Percentiles rank a stretch among this genome's conserved stretches.
These are phyloP conservation scores for Amorphotheca resinae DNA, from an alignment of 495 filamentous ascomycete species.

Conservation along the genomic window DNA sequence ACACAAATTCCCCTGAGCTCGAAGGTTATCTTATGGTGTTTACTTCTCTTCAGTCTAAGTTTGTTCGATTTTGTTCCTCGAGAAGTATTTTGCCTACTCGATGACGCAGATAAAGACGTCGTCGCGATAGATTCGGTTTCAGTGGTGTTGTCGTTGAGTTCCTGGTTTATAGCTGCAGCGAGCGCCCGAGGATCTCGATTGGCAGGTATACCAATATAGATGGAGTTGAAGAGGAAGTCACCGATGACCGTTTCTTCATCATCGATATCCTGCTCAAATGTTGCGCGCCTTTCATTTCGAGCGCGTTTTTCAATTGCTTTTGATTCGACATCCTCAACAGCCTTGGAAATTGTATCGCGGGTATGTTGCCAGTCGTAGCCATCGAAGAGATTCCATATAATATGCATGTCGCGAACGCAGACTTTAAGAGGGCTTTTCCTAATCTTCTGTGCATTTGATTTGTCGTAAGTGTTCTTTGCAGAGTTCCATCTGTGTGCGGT, in stretches of 20 bases:
- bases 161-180: constrained; percentile 68
- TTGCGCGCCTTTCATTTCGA: constrained; percentile 28
- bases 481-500: constrained; percentile 73
- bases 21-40: constrained; percentile 88
- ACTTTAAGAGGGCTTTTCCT: constrained; percentile 61
- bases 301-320: constrained; percentile 61
- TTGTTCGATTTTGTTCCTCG: constrained; percentile 38
- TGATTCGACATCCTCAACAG: constrained; percentile 72
- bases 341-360: constrained; percentile 71
- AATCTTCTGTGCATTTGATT: constrained; percentile 47
- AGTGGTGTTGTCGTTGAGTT: constrained; percentile 73
- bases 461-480: constrained; percentile 55
- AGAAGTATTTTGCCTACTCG: constrained; percentile 35
- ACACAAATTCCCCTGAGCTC: constrained; percentile 78
- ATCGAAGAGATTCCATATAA: constrained; percentile 97
- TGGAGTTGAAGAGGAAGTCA: constrained; percentile 95
- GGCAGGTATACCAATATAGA: constrained; percentile 87
- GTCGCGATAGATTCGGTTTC: constrained; percentile 83
- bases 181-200: constrained; percentile 76
- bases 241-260: constrained; percentile 75
- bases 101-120: constrained; percentile 48
- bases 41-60: constrained; percentile 71
- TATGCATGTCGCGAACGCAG: constrained; percentile 69
- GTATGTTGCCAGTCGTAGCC: constrained; percentile 94
- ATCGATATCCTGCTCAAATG: constrained; percentile 37